Conservation (phyloP, 352 stramenopile genomes). For the Elongisporangium undulatum region DNA sequence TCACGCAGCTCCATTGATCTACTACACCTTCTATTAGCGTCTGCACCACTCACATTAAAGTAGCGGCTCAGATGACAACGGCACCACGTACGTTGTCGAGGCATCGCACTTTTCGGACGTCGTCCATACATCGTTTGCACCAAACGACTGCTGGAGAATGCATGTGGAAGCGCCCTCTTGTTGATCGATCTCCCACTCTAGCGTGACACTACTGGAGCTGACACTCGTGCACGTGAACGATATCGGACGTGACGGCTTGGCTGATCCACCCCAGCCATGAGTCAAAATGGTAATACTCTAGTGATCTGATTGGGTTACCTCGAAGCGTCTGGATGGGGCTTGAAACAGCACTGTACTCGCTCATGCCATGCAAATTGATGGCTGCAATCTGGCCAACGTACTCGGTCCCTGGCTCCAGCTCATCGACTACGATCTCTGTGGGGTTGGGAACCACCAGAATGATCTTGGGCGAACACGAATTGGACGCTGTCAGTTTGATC, state of each 20-base stretch:
- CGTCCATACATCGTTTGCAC: conserved; percentile 20
- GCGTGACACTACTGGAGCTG: conserved; percentile 9
- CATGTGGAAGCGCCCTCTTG: conserved; percentile 5
- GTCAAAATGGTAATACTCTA: not conserved
- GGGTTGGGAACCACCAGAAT: conserved; percentile 25
- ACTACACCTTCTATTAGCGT: not conserved
- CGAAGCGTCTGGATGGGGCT: conserved; percentile 19
- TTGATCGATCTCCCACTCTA: conserved; percentile 15
- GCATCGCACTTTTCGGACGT: conserved; percentile 13
- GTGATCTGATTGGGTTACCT: conserved; percentile 12
- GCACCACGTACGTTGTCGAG: conserved; percentile 5
- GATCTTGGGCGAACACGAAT: conserved; percentile 4
- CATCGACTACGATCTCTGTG: conserved; percentile 20
- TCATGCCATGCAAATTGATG: conserved; percentile 53
- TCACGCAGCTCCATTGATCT: not conserved
- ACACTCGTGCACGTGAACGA: conserved; percentile 4
- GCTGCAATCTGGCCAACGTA: conserved; percentile 46
- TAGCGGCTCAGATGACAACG: too few relatives aligned
- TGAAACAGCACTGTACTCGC: conserved; percentile 36
- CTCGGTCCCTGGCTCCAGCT: conserved; percentile 27
- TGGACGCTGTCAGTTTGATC: conserved; percentile 21
- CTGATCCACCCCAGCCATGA: not conserved
- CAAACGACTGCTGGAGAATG: conserved; percentile 21
- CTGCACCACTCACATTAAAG: not conserved
- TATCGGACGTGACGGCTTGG: conserved; percentile 13